A percentile compares a stretch with the other conserved stretches of the same genome.
Conservation (phyloP, 352 stramenopile species). For the Phytophthora boehmeriae region DNA sequence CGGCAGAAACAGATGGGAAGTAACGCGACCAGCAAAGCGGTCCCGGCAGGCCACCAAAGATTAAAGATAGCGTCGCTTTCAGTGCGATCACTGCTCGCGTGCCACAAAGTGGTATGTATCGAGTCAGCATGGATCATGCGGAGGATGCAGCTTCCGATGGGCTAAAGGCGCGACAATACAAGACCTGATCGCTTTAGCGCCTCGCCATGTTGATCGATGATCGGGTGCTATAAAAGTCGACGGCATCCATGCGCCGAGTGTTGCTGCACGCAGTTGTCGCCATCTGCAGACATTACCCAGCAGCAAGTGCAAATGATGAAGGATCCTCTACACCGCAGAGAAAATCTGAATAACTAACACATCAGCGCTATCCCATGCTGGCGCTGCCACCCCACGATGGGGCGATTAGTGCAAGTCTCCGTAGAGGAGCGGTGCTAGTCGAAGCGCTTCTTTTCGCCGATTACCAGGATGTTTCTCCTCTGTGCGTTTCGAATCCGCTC, state of each 20-base stretch:
- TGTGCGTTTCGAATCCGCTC: conserved; percentile 19
- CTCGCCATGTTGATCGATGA: background rate
- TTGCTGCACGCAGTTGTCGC: background rate
- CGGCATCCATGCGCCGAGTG: background rate
- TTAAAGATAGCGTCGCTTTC: too few species aligned
- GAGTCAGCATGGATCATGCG: background rate
- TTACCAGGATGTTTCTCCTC: conserved; percentile 22
- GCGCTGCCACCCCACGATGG: background rate
- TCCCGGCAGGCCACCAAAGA: background rate
- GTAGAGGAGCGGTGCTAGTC: conserved; percentile 20
- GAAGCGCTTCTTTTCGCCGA: conserved; percentile 11
- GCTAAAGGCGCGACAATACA: too few species aligned
- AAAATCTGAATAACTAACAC: too few species aligned
- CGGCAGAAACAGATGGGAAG: background rate
- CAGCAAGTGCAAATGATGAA: too few species aligned
- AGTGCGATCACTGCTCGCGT: background rate
- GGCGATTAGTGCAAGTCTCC: background rate
- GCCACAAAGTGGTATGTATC: background rate
- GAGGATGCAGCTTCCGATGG: too few species aligned
- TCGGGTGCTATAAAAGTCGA: background rate
- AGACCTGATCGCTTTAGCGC: background rate
- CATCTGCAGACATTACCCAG: background rate
- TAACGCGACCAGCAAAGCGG: background rate
- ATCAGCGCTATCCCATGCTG: background rate
- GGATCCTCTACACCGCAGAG: background rate